A percentile compares a stretch with the other conserved stretches of the same genome.
phyloP scores from a whole-genome alignment of 208 protist species.

The Wallacemonas rigidus region DNA sequence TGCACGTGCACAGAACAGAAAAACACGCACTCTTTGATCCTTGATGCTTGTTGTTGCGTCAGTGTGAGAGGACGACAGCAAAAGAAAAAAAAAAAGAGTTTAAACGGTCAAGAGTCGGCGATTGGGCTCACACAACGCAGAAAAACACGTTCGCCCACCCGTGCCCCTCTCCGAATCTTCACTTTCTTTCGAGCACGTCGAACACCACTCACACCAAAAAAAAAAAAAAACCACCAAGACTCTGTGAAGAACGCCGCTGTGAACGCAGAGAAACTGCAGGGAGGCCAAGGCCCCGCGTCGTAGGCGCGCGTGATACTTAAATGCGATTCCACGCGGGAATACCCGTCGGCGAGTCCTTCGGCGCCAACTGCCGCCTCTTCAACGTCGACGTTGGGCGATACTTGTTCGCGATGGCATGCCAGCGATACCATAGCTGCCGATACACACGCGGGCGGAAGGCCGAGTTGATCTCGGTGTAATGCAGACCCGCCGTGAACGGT shows the following conservation, averaged over 20 bases:
- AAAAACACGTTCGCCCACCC: background rate
- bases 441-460: slow-evolving; percentile 89
- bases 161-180: no score
- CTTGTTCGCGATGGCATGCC: slow-evolving; percentile 88
- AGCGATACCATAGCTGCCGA: slow-evolving; percentile 90
- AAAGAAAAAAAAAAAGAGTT: no score
- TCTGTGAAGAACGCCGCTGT: slow-evolving; percentile 15
- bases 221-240: slow-evolving; percentile 18
- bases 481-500: slow-evolving; percentile 81
- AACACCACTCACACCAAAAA: background rate
- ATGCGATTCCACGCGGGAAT: slow-evolving; percentile 89
- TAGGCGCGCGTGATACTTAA: slow-evolving; percentile 20
- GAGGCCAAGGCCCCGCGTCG: background rate
- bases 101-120: no score
- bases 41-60: no score
- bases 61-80: no score
- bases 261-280: no score
- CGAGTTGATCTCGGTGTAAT: slow-evolving; percentile 75
- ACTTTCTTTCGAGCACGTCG: no score
- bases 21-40: no score
- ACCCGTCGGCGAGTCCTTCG: slow-evolving; percentile 86
- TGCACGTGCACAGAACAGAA: no score
- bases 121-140: background rate
- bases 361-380: slow-evolving; percentile 82
- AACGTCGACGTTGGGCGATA: slow-evolving; percentile 82